Base-by-base conservation (phyloP, 139 green algal genomes). In the Coelastrella sp. region DNA sequence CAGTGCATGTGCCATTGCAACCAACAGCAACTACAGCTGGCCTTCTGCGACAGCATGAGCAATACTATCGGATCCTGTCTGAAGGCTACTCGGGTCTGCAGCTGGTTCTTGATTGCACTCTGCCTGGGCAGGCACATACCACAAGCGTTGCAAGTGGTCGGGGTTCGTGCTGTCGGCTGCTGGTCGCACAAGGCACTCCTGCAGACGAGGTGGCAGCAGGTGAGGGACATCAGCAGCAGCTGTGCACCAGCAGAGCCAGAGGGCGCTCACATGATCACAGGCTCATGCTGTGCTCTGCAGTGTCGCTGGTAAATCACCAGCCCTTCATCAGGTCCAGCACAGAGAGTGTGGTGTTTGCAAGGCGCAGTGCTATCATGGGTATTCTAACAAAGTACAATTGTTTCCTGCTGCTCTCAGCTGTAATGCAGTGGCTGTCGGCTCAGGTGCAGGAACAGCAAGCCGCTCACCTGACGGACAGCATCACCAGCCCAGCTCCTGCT, bases 151-250 rank as follows among this genome's bases (percentile, higher is more conserved):
- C 70, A 49, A 35, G 78, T 49, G 25, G 78, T 58, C 7, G 14
- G 14, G n/a, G 14, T 49, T 58, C 10, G 3, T 78, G 58, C 49
- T 86, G 81, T 20, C 24, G 27, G 63, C 82, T 87, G 82, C 24
- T 87, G 82, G 82, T 87, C 61, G 57, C 82, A 14, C 82, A 87
- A 27, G 8, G 19, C 25, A 87, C 82, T 35, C 7, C 82, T 63
- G 82, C 63, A 35, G 82, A 87, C 10, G n/a, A 87, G 15, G 82
- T 87, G 25, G 61, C 27, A 15, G 61, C 6, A 87, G 82, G 82
- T 87, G 63, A 63, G 78, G 3, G 35, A 49, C 35, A 49, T 49
- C 35, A 49, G 35, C 35, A 49, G 35, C 35, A 49, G 35, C 35
- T 49, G 35, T 49, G 35, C 35, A 49, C 35, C 35, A 49, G 35